Conservation (phyloP, 1,284 basidiomycete species). For the Irpex lacteus region DNA sequence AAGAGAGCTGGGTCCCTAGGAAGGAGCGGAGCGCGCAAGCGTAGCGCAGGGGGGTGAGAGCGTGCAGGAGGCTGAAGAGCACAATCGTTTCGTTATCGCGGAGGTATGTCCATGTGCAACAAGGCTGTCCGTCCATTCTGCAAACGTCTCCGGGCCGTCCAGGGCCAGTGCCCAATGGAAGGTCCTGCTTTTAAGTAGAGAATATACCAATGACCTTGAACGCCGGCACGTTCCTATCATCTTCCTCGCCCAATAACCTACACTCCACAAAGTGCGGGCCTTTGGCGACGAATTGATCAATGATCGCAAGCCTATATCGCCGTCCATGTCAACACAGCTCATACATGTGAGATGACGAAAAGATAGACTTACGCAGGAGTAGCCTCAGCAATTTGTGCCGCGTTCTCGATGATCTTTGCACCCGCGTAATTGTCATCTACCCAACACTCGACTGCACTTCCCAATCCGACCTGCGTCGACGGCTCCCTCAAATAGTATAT, state of each 20-base stretch:
- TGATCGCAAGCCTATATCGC: constrained; percentile 59
- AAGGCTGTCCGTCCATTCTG: background rate
- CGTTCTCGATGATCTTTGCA: constrained; percentile 63
- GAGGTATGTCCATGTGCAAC: background rate
- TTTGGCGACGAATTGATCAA: constrained; percentile 72
- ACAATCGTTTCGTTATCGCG: background rate
- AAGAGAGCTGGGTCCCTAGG: background rate
- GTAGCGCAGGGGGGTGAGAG: background rate
- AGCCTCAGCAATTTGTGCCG: constrained; percentile 46
- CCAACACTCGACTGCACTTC: constrained; percentile 78
- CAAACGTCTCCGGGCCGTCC: background rate
- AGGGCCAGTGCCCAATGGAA: background rate
- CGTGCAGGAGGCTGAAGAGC: background rate
- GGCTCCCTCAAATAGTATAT: constrained; percentile 75
- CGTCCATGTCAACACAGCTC: background rate
- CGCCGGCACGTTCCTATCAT: constrained; percentile 56
- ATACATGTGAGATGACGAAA: background rate
- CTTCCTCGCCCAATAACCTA: constrained; percentile 76
- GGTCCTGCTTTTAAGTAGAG: constrained; percentile 44
- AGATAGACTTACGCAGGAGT: constrained; percentile 51
- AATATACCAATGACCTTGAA: constrained; percentile 89
- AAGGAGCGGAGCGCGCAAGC: background rate
- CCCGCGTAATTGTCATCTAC: constrained; percentile 77
- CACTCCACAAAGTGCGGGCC: constrained; percentile 90
- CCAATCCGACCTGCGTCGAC: constrained; percentile 44